Evolutionary conservation across 768 basidiomycete genomes (phyloP).

Genomic region (Xerocomellus amylosporus): DNA sequence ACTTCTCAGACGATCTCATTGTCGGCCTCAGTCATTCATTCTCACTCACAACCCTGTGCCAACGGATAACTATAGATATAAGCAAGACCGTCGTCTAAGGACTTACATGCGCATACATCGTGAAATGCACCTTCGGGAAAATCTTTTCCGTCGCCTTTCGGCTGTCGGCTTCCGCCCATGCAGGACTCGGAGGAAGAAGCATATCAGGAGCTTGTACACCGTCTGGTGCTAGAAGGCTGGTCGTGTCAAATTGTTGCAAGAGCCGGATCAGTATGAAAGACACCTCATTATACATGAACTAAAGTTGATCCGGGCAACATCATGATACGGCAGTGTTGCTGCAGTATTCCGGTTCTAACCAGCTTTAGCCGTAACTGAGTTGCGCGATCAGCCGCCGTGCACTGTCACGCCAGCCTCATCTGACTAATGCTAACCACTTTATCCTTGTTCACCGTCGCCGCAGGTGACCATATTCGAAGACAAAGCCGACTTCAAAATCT

Average conservation of each 20-base stretch:
- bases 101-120: constrained; percentile 48
- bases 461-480: no score
- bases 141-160: constrained; percentile 51
- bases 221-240: constrained; percentile 46
- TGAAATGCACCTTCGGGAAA: constrained; percentile 52
- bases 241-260: constrained; percentile 53
- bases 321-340: no score
- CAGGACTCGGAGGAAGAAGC: constrained; percentile 42
- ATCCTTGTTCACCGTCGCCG: no score
- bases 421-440: no score
- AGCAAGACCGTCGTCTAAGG: background rate
- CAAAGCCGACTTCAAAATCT: no score
- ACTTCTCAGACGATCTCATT: constrained; percentile 2
- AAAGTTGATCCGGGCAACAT: background rate
- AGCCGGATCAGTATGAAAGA: constrained; percentile 64
- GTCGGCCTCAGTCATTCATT: constrained; percentile 37
- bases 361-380: no score
- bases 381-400: no score
- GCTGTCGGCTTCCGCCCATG: constrained; percentile 45
- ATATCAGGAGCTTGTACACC: constrained; percentile 46
- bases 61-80: background rate
- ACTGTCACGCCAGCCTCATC: no score
- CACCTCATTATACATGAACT: constrained; percentile 59
- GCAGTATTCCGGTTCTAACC: no score
- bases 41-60: constrained; percentile 54